phyloP scores from a whole-genome alignment of 495 filamentous ascomycete genomes.

The Neurospora hispaniola region DNA sequence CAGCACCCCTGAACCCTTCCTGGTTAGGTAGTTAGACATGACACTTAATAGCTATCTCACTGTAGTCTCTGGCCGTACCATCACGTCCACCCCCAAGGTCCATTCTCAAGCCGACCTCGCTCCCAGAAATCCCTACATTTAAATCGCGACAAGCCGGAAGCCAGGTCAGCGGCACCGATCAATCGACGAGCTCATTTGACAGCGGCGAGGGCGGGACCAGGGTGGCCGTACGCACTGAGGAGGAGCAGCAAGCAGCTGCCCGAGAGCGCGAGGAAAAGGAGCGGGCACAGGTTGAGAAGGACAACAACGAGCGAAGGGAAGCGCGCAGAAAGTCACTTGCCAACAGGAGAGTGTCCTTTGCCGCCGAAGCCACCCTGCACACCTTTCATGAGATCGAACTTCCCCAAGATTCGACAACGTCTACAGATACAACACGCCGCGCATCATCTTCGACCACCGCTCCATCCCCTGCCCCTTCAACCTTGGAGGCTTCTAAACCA shows the following conservation, averaged over 20 bases:
- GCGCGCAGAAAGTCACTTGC: slow-evolving; percentile 85
- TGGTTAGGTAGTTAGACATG: background rate
- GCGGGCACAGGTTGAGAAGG: slow-evolving; percentile 52
- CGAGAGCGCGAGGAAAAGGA: slow-evolving; percentile 66
- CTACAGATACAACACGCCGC: slow-evolving; percentile 64
- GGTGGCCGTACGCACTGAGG: slow-evolving; percentile 53
- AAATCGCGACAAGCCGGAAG: slow-evolving; percentile 27
- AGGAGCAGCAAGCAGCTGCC: slow-evolving; percentile 69
- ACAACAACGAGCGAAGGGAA: slow-evolving; percentile 63
- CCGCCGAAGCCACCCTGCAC: slow-evolving; percentile 92
- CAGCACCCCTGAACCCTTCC: background rate
- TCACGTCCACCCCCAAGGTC: slow-evolving; percentile 47
- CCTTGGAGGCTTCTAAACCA: slow-evolving; percentile 39
- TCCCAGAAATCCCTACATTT: slow-evolving; percentile 49
- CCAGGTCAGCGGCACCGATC: slow-evolving; percentile 27
- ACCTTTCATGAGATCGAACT: slow-evolving; percentile 96
- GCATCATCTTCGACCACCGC: slow-evolving; percentile 47
- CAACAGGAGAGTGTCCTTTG: slow-evolving; percentile 92
- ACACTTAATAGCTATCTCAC: background rate
- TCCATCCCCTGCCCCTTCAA: slow-evolving; percentile 32
- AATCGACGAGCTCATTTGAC: slow-evolving; percentile 42
- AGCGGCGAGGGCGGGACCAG: slow-evolving; percentile 31
- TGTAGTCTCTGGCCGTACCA: slow-evolving; percentile 39
- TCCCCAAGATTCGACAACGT: slow-evolving; percentile 75
- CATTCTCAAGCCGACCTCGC: slow-evolving; percentile 72